Evolutionary conservation across 1,284 basidiomycete genomes (phyloP).

Genomic region (Cystobasidium pallidum): DNA sequence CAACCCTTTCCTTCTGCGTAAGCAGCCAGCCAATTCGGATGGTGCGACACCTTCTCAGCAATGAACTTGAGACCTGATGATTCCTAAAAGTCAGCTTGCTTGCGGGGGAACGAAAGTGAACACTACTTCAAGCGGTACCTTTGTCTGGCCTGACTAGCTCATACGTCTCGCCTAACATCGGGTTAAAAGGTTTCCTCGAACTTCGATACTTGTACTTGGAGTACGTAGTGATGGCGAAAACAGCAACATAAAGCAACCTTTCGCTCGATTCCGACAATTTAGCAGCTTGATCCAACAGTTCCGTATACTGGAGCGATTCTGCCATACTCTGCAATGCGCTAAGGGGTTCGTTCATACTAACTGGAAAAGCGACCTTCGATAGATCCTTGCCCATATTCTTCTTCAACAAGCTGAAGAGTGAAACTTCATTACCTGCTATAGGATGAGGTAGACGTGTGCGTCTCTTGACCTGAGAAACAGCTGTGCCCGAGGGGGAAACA

Average conservation of each 20-base stretch:
- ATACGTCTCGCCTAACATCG: constrained; percentile 85
- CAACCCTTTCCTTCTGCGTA: constrained; percentile 77
- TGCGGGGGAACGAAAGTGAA: no score
- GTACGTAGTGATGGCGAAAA: constrained; percentile 80
- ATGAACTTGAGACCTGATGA: constrained; percentile 66
- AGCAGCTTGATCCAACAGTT: constrained; percentile 68
- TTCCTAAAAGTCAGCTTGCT: neutral
- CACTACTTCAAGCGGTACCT: no score
- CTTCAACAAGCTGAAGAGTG: constrained; percentile 80
- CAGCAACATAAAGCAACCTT: constrained; percentile 74
- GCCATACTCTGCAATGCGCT: constrained; percentile 72
- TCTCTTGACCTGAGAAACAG: constrained; percentile 56
- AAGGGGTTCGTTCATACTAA: constrained; percentile 85
- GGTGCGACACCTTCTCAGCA: constrained; percentile 84
- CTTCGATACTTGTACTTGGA: constrained; percentile 70
- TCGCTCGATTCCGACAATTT: constrained; percentile 67
- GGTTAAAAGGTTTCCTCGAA: constrained; percentile 85
- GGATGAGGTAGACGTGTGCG: constrained; percentile 67
- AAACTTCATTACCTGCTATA: constrained; percentile 74
- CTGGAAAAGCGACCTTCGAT: constrained; percentile 79
- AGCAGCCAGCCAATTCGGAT: constrained; percentile 77
- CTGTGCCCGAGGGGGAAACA: constrained; percentile 15
- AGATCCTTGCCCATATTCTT: constrained; percentile 94
- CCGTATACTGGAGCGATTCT: constrained; percentile 80
- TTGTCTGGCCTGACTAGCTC: constrained; percentile 69